Evolutionary conservation across 2,329 filamentous ascomycete genomes (phyloP), one percentile per base, ranked within the genome.

Genomic region (Talaromyces sp.): DNA sequence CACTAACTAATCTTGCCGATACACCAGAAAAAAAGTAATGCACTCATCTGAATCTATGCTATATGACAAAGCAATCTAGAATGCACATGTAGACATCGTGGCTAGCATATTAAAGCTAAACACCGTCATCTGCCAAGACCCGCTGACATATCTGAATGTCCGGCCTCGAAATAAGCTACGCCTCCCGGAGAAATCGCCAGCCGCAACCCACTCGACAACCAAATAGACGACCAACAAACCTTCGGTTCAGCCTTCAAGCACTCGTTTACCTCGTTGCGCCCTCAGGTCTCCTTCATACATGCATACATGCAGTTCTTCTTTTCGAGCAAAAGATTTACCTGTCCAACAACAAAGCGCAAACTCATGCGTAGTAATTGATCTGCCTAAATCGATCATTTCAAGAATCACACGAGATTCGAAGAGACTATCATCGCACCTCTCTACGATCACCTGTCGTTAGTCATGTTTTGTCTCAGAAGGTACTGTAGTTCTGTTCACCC

Each of bases 391-490:
- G 9, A 31, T n/a, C 23, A 9, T 31, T 31, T 5, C 12, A 54
- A 31, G 23, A 21, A 21, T 23, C 31, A 35, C 31, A 54, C 14
- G 25, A 50, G 46, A 50, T 3, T 14, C n/a, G 7, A 18, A 23
- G 44, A 48, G 44, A 48, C 5, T 23, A 35, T 54, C 50, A 54
- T 54, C n/a, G n/a, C n/a, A 21, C 18, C n/a, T 35, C 18, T 28
- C 31, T 25, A 14, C 28, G 11, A 35, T 31, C 2, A 35, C 11
- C 28, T 3, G n/a, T 46, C 37, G 50, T 28, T 6, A 28, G 28
- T 28, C 66, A 88, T 89, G 86, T 88, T 89, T 74, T 89, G 86
- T 75, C 79, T 89, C 65, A 82, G 86, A 68, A 88, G 84, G 86
- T 87, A 77, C n/a, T n/a, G n/a, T n/a, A n/a, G n/a, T n/a, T n/a